These are phyloP conservation scores for Ogataea hybrid DNA, from an alignment of 1,139 yeast genomes.

Conservation along the genomic window DNA sequence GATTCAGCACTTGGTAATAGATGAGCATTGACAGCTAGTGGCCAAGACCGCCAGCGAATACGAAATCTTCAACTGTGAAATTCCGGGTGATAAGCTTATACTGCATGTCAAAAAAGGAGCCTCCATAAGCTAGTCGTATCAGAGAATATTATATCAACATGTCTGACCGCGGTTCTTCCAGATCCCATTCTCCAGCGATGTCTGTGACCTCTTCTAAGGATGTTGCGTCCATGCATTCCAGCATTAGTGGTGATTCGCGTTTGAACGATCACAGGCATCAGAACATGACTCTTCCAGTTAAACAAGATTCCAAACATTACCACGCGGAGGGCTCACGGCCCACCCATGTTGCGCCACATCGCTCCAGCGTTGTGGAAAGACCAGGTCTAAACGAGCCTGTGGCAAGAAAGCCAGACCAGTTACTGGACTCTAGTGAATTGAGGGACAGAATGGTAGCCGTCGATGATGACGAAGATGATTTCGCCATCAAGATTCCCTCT, in stretches of 20 bases:
- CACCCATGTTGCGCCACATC: not conserved
- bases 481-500: conserved; percentile 15
- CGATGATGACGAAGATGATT: conserved; percentile 31
- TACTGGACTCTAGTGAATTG: conserved; percentile 31
- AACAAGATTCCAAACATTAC: conserved; percentile 21
- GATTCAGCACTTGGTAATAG: not conserved
- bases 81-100: not conserved
- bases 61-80: not conserved
- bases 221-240: conserved; percentile 34
- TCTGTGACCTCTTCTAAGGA: conserved; percentile 30
- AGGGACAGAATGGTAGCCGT: conserved; percentile 33
- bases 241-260: conserved; percentile 43
- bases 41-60: conserved; percentile 1
- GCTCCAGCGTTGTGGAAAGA: not conserved
- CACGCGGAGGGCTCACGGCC: conserved; percentile 1
- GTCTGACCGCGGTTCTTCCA: conserved; percentile 38
- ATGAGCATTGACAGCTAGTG: conserved; percentile 9
- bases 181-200: conserved; percentile 37
- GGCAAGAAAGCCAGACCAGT: conserved; percentile 16
- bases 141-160: not conserved
- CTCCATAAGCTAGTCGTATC: conserved; percentile 12
- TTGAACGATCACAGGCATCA: conserved; percentile 55
- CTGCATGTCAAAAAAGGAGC: conserved; percentile 18
- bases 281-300: conserved; percentile 40
- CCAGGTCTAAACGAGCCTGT: conserved; percentile 4